These are phyloP conservation scores for Beta vulgaris DNA, from an alignment of 148 eudicot species.

Conservation along the genomic window DNA sequence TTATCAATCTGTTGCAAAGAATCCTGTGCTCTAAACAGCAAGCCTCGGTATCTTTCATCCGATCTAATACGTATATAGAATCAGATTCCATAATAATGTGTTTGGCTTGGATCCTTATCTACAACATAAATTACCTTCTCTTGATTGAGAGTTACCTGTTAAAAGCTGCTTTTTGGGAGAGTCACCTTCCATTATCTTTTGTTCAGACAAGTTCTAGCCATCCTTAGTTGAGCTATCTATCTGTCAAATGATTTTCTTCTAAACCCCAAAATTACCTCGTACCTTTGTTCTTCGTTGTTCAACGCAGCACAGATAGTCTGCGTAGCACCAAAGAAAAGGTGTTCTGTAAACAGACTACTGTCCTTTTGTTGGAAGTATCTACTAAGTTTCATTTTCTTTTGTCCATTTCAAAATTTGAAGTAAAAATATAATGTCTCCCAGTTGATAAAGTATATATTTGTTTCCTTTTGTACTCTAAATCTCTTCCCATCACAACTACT, in stretches of 20 bases:
- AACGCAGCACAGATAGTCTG: neutral
- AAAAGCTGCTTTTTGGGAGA: neutral
- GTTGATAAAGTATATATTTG: no score
- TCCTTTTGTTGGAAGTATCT: no score
- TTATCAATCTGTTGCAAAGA: neutral
- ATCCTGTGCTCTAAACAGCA: neutral
- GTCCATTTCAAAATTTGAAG: no score
- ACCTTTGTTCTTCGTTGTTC: neutral
- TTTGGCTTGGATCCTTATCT: neutral
- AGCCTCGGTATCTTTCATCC: neutral
- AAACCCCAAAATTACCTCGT: neutral
- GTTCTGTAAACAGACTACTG: neutral
- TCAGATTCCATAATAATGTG: neutral
- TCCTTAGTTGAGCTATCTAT: neutral
- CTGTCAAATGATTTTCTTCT: neutral
- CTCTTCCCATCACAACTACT: no score
- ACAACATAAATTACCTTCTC: neutral
- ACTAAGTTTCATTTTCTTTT: no score
- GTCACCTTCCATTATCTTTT: neutral
- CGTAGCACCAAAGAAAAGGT: neutral
- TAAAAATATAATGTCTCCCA: no score
- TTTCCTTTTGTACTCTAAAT: no score
- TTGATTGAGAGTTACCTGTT: neutral
- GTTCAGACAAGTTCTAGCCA: neutral
- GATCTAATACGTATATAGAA: neutral